Evolutionary conservation across 2,329 filamentous ascomycete genomes (phyloP), one percentile per base, ranked within the genome.

Genomic region (Claviceps capensis): DNA sequence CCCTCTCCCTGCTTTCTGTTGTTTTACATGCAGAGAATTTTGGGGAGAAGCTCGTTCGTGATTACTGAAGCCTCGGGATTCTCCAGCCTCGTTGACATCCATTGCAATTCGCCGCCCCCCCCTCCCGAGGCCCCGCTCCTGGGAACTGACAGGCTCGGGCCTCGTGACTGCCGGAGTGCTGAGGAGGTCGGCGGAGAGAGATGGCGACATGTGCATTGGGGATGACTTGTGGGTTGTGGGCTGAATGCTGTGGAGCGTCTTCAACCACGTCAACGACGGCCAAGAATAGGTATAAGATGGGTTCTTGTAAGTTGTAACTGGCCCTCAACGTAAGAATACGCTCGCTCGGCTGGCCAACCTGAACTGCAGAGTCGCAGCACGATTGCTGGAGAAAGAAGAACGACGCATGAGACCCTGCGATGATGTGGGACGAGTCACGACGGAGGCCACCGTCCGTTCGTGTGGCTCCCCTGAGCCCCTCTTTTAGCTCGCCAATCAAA

Each of bases 141-240:
- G 44, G 22, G 38, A 11, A 41, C 48, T 44, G n/a, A 50, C 44
- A 48, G 44, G 48, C 38, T 48, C 44, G 14, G 44, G 38, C 44
- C 52, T 53, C 48, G 52, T 47, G 52, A 48, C 40, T 34, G 13
- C 19, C 26, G 43, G 22, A 23, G 22, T n/a, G 43, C 26, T 50
- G 14, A 40, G 48, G 11, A 22, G 47, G 40, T 47, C 48, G 19
- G 38, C 23, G n/a, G 48, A 43, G 45, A 42, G 44, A 11, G n/a
- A 34, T 40, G 48, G 48, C 44, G 34, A 19, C 37, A 44, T 50
- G 49, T 37, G 38, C 30, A 34, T 34, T 34, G 30, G 30, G 30
- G 4, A 34, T 34, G 30, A 34, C 9, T 34, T 34, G 30, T 30
- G 26, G 6, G 26, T 8, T 30, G 26, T 30, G 26, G 26, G 26